Evolutionary conservation across 129 eudicot genomes (phyloP), one percentile per base, ranked within the genome.

Genomic region (Calendula officinalis): DNA sequence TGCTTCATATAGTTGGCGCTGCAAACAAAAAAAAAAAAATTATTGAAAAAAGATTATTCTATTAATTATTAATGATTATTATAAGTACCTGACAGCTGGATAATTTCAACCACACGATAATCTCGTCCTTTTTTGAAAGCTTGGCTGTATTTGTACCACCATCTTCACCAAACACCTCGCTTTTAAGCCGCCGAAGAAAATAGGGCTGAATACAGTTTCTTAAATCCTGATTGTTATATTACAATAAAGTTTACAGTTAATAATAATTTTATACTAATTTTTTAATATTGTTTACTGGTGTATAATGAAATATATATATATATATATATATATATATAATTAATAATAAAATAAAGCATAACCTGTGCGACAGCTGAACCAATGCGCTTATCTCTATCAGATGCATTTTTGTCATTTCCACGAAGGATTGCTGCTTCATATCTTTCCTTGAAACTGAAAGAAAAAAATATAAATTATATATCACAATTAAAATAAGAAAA

Each of bases 331-430:
- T 22, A 22, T 42, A 12, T 5, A 45, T 6, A 62, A n/a, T n/a
- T n/a, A n/a, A n/a, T 27, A 48, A 51, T 52, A 36, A 10, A 17
- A 46, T 14, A 50, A 62, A 12, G 3, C 22, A 14, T 74, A 80
- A 94, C 99, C 91, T 94, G 88, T 50, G 99, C 99, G 65, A 88
- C 96, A 45, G 88, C 80, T 44, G 99, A 88, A 75, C 99, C 96
- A 79, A 88, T 77, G 15, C 84, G 82, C 74, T 88, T 94, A 57
- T 94, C 97, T 76, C 99, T 77, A 55, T 88, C 95, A 59, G 92
- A 83, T 1, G 97, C 99, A 60, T 81, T 86, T 77, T 94, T 94
- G 38, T 94, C 96, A 63, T 94, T 94, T 52, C 96, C 99, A 49
- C 97, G 92, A 61, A 81, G 87, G 60, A 94, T 85, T 50, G 78